Percentiles rank a stretch among this genome's conserved stretches.
These are phyloP conservation scores for Verbascum thapsus DNA, from an alignment of 257 asterid species.

Conservation along the genomic window DNA sequence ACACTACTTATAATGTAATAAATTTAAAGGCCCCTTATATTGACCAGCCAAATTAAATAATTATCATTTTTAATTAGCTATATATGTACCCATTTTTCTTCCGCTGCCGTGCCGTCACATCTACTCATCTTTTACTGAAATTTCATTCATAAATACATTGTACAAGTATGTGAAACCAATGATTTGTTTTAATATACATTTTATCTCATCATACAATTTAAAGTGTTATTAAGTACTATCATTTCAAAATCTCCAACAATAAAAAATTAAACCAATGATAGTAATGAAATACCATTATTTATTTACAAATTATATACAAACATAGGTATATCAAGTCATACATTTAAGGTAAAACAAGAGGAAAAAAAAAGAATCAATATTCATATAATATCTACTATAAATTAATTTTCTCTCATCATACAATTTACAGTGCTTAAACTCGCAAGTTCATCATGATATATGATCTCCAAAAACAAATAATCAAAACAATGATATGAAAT, in stretches of 20 bases:
- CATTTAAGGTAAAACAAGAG: conserved; percentile 10
- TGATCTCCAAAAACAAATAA: conserved; percentile 21
- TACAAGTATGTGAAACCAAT: conserved; percentile 10
- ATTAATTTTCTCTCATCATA: not conserved
- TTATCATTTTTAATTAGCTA: conserved; percentile 33
- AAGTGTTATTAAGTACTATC: too few species aligned
- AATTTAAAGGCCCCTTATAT: too few species aligned
- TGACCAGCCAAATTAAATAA: conserved; percentile 46
- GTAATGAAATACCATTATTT: too few species aligned
- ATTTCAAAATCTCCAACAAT: too few species aligned
- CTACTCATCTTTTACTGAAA: conserved; percentile 39
- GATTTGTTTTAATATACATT: not conserved
- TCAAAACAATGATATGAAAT: conserved; percentile 20
- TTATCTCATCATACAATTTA: too few species aligned
- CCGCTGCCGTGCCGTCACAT: too few species aligned
- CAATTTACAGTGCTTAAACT: conserved; percentile 28
- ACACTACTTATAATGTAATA: conserved; percentile 28
- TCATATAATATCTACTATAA: too few species aligned
- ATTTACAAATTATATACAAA: too few species aligned
- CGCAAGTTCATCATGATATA: conserved; percentile 12
- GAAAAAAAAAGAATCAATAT: not conserved
- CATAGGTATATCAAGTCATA: too few species aligned
- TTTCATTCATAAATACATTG: conserved; percentile 23
- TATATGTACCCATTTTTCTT: conserved; percentile 30
- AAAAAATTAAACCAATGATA: too few species aligned